Evolutionary conservation across 768 basidiomycete species (phyloP).

Genomic region (Amanita rubescens): DNA sequence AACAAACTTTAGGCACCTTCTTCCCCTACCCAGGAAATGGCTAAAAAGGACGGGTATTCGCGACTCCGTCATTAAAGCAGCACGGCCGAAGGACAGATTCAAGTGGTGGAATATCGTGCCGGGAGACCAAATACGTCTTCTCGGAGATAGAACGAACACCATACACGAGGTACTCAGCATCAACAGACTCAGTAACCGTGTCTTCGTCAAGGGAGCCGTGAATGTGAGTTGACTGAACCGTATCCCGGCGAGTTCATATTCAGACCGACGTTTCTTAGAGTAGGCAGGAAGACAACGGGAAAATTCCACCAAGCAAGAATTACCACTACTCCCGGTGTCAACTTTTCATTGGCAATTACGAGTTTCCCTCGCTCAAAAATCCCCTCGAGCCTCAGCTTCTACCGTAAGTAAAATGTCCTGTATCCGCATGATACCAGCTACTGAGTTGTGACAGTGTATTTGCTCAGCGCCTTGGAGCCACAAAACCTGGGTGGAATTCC

Average conservation of each 20-base stretch:
- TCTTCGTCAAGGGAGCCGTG: slow-evolving; percentile 41
- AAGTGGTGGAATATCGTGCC: slow-evolving; percentile 87
- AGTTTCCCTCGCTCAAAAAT: slow-evolving; percentile 41
- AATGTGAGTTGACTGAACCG: slow-evolving; percentile 20
- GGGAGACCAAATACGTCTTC: slow-evolving; percentile 69
- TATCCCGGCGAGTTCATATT: neutral
- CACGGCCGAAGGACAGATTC: slow-evolving; percentile 59
- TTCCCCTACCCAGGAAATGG: slow-evolving; percentile 52
- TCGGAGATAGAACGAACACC: slow-evolving; percentile 52
- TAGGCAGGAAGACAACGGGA: slow-evolving; percentile 19
- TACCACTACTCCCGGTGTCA: slow-evolving; percentile 80
- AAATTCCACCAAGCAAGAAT: slow-evolving; percentile 33
- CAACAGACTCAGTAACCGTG: slow-evolving; percentile 66
- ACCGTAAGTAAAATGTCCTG: slow-evolving; percentile 33
- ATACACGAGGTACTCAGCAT: slow-evolving; percentile 68
- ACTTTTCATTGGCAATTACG: slow-evolving; percentile 62
- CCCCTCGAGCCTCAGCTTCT: slow-evolving; percentile 29
- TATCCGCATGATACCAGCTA: neutral
- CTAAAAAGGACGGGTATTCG: slow-evolving; percentile 34
- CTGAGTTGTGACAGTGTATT: slow-evolving; percentile 49
- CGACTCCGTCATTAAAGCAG: slow-evolving; percentile 46
- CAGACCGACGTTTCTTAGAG: slow-evolving; percentile 6
- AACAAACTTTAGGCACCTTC: slow-evolving; percentile 60
- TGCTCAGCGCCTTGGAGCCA: slow-evolving; percentile 61
- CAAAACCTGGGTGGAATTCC: slow-evolving; percentile 52